Evolutionary conservation across 2,329 filamentous ascomycete genomes (phyloP).

Genomic region (Beauveria sp.): DNA sequence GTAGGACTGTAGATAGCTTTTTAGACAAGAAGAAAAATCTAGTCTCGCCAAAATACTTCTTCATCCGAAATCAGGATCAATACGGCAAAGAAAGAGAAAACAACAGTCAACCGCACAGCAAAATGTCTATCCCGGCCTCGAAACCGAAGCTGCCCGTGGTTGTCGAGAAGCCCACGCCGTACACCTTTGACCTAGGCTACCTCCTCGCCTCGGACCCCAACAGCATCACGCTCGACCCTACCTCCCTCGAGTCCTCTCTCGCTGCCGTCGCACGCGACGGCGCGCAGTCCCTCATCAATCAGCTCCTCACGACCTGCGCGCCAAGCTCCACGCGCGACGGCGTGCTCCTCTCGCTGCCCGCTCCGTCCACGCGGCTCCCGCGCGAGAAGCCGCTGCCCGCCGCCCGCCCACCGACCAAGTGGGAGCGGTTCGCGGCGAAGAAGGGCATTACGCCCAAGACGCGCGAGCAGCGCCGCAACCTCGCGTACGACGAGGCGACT

Average conservation of each 20-base stretch:
- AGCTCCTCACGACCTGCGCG: conserved; percentile 82
- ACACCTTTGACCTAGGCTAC: conserved; percentile 87
- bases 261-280: conserved; percentile 74
- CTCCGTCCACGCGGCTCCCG: conserved; percentile 62
- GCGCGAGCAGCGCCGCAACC: conserved; percentile 63
- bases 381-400: conserved; percentile 87
- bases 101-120: neutral
- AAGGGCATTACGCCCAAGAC: conserved; percentile 92
- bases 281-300: conserved; percentile 87
- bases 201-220: conserved; percentile 84
- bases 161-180: conserved; percentile 77
- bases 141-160: conserved; percentile 51
- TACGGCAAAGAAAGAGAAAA: too few relatives aligned
- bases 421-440: conserved; percentile 93
- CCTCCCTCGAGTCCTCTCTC: conserved; percentile 58
- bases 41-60: neutral
- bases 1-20: neutral
- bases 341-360: conserved; percentile 73
- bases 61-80: neutral
- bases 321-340: conserved; percentile 62
- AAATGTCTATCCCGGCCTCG: conserved; percentile 30
- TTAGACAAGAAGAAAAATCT: neutral
- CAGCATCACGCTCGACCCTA: conserved; percentile 54
- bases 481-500: conserved; percentile 75
- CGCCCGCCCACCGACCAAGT: conserved; percentile 79